A percentile compares a stretch with the other conserved stretches of the same genome.
Evolutionary conservation across 2,329 filamentous ascomycete genomes (phyloP).

Genomic region (Zalaria sp.): DNA sequence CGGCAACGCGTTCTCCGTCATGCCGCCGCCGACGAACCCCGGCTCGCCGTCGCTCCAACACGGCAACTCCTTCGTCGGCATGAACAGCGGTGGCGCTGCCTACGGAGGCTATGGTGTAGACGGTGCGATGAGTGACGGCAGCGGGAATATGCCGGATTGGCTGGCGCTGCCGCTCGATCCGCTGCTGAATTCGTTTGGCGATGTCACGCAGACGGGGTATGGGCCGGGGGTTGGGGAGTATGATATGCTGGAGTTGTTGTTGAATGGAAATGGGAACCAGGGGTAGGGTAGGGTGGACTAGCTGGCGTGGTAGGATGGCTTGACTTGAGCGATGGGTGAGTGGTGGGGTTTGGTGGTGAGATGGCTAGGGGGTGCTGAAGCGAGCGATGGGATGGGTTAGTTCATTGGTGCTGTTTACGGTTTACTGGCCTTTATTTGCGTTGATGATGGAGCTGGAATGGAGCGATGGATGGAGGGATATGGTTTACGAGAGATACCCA

Average conservation of each 20-base stretch:
- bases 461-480: too few relatives aligned
- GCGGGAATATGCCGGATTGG: slow-evolving; percentile 36
- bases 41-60: slow-evolving; percentile 7
- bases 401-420: too few relatives aligned
- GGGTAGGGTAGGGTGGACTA: too few relatives aligned
- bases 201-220: slow-evolving; percentile 40
- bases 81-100: slow-evolving; percentile 6
- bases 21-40: slow-evolving; percentile 29
- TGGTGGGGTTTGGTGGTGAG: too few relatives aligned
- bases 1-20: slow-evolving; percentile 27
- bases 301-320: too few relatives aligned
- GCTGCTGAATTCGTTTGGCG: slow-evolving; percentile 42
- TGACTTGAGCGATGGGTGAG: too few relatives aligned
- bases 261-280: slow-evolving; percentile 8
- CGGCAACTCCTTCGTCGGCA: slow-evolving; percentile 5
- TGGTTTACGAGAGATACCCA: too few relatives aligned
- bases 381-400: too few relatives aligned
- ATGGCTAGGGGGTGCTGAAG: too few relatives aligned
- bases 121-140: slow-evolving; percentile 9
- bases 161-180: slow-evolving; percentile 47
- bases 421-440: too few relatives aligned
- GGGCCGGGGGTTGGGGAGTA: slow-evolving; percentile 50
- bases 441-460: too few relatives aligned
- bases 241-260: slow-evolving; percentile 35
- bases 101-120: slow-evolving; percentile 5